phyloP scores from a whole-genome alignment of 768 basidiomycete species.

The Leccinum obscurum region DNA sequence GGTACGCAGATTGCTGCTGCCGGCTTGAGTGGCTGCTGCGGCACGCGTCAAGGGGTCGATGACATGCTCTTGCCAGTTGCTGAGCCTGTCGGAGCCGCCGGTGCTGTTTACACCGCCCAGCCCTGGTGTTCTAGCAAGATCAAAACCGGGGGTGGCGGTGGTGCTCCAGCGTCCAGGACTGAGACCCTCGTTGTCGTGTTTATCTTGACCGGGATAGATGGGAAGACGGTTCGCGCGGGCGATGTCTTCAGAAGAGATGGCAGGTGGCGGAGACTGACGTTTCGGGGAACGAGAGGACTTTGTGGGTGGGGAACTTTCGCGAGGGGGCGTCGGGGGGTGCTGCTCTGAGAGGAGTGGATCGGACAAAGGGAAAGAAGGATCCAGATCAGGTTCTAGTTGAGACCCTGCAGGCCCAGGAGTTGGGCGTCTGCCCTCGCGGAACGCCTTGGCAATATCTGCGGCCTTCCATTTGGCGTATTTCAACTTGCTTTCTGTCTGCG shows the following conservation, averaged over 20 bases:
- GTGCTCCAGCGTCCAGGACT: conserved; percentile 74
- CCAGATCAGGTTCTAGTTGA: conserved; percentile 25
- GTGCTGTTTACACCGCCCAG: conserved; percentile 19
- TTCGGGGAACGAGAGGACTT: conserved; percentile 30
- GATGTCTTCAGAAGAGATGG: conserved; percentile 31
- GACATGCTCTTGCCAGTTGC: conserved; percentile 30
- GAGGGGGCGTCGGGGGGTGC: conserved; percentile 22
- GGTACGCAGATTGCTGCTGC: conserved; percentile 18
- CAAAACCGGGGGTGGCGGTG: conserved; percentile 69
- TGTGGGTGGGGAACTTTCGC: conserved; percentile 27
- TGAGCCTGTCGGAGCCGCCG: conserved; percentile 21
- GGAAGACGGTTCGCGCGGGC: conserved; percentile 31
- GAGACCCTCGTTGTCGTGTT: conserved; percentile 33
- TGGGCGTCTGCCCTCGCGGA: conserved; percentile 90
- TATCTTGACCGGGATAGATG: conserved; percentile 22
- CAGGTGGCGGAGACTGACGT: conserved; percentile 35
- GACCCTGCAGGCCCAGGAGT: conserved; percentile 72
- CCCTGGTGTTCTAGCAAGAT: conserved; percentile 19
- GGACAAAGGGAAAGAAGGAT: conserved; percentile 11
- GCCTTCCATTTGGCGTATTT: conserved; percentile 98
- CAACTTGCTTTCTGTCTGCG: conserved; percentile 81
- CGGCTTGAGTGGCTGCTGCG: conserved; percentile 21
- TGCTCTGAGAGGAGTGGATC: conserved; percentile 17
- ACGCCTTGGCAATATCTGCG: conserved; percentile 89
- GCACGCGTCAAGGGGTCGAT: conserved; percentile 31